Base-by-base conservation (phyloP, 192 early-diverging fungal genomes). In the Coemansia sp. region DNA sequence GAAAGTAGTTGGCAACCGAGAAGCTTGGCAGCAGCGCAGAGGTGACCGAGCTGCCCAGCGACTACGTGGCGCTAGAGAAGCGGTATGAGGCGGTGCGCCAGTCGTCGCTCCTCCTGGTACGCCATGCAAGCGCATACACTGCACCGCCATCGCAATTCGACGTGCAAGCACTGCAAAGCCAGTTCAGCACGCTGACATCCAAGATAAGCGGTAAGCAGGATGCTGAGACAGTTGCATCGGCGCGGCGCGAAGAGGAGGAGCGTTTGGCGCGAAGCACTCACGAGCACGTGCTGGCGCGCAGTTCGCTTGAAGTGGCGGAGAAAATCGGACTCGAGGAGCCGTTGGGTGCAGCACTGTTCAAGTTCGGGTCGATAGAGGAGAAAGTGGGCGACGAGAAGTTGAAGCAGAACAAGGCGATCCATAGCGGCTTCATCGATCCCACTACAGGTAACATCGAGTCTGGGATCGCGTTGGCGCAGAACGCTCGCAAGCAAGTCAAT, bases 61-160 rank as follows among this genome's bases (percentile, higher is more conserved):
- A 99, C 69, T 99, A 98, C 79, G 85, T 93, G 62, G 88, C 92
- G 60, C 85, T 99, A 51, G 97, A 98, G 71, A 87, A 87, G 86
- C 64, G 68, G 34, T 77, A 66, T 44, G 70, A 75, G n/a, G 61
- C 76, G 0, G 69, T 76, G 15, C 67, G 71, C 23, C 73, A 71
- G 4, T 33, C 68, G 4, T 24, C 51, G 64, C 86, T 78, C 51
- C 76, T 84, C 63, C 83, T 99, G 14, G 76, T 92, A n/a, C 88
- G 87, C 46, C 84, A 95, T 35, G 85, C 90, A 24, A 90, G 88
- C 51, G 86, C 89, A 64, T 94, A 92, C 74, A 84, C 87, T 5
- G 85, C 88, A 46, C 77, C 94, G 60, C 89, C 89, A 21, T 83
- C 91, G 1, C 78, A 85, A 30, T 92, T 92, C 60, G 87, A 95